These are phyloP conservation scores for Metarhizium brunneum DNA, from an alignment of 2,329 filamentous ascomycete genomes.

Conservation along the genomic window DNA sequence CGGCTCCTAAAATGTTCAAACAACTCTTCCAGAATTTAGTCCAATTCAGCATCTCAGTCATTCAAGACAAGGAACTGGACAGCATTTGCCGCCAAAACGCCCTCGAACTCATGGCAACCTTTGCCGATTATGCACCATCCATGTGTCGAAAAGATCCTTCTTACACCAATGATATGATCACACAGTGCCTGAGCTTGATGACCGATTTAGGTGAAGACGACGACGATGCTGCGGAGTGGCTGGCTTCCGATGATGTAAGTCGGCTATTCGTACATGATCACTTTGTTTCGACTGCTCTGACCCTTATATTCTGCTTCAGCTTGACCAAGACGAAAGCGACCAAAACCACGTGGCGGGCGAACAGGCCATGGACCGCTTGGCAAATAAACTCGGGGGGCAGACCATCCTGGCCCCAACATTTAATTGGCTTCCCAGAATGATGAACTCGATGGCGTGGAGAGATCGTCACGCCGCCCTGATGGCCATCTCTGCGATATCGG, in stretches of 20 bases:
- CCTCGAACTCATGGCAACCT: slow-evolving; percentile 94
- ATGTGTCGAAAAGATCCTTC: slow-evolving; percentile 93
- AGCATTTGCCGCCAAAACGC: slow-evolving; percentile 90
- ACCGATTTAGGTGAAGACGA: slow-evolving; percentile 92
- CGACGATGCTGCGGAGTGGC: slow-evolving; percentile 91
- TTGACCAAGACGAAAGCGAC: slow-evolving; percentile 93
- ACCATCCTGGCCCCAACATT: slow-evolving; percentile 91
- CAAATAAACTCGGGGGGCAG: slow-evolving; percentile 93
- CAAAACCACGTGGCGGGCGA: slow-evolving; percentile 96
- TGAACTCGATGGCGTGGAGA: slow-evolving; percentile 88
- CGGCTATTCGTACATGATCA: neutral
- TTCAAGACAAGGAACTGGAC: slow-evolving; percentile 90
- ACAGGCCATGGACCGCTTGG: slow-evolving; percentile 94
- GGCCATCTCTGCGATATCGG: slow-evolving; percentile 97
- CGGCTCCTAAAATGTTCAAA: slow-evolving; percentile 97
- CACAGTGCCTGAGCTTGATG: slow-evolving; percentile 95
- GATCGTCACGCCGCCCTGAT: slow-evolving; percentile 95
- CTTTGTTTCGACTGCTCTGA: neutral
- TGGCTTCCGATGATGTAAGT: slow-evolving; percentile 78
- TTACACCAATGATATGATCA: slow-evolving; percentile 95
- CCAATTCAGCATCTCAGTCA: slow-evolving; percentile 83
- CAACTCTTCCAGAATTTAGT: slow-evolving; percentile 87
- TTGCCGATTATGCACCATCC: slow-evolving; percentile 85
- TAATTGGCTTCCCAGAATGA: slow-evolving; percentile 95
- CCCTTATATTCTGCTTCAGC: slow-evolving; percentile 31